phyloP scores from a whole-genome alignment of 2,329 filamentous ascomycete genomes.

The Pyrenophora graminea region DNA sequence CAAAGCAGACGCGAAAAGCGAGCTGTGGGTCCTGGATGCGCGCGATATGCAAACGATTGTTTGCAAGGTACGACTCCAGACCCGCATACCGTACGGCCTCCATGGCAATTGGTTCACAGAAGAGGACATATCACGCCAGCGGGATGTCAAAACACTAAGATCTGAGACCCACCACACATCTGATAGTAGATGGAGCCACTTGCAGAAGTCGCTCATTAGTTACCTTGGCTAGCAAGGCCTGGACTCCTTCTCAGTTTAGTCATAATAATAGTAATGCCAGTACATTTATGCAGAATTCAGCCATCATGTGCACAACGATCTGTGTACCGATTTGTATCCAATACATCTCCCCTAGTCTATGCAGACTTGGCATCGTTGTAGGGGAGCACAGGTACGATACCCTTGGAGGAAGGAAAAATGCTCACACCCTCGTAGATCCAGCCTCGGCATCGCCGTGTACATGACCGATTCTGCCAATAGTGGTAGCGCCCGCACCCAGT shows the following conservation, averaged over 20 bases:
- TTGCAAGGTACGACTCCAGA: conserved; percentile 63
- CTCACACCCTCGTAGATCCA: no score
- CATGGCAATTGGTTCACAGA: conserved; percentile 51
- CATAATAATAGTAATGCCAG: no score
- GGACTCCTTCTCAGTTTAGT: not conserved
- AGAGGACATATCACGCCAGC: conserved; percentile 38
- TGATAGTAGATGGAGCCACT: conserved; percentile 12
- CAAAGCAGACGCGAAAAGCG: conserved; percentile 51
- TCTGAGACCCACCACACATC: conserved; percentile 12
- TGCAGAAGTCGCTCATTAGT: conserved; percentile 17
- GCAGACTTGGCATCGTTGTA: no score
- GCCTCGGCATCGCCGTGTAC: no score
- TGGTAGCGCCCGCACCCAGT: no score
- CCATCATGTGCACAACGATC: no score
- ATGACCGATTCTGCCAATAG: no score
- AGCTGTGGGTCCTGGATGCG: conserved; percentile 72
- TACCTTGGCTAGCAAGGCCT: conserved; percentile 13
- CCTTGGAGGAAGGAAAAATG: no score
- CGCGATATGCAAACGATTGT: conserved; percentile 64
- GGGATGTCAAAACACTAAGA: conserved; percentile 30
- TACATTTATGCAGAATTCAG: no score
- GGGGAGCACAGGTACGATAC: no score
- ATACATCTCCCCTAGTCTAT: no score
- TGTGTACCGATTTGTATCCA: no score
- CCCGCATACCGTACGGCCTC: conserved; percentile 71